Conservation (phyloP, 1,284 basidiomycete species). For the Ganoderma boninense region DNA sequence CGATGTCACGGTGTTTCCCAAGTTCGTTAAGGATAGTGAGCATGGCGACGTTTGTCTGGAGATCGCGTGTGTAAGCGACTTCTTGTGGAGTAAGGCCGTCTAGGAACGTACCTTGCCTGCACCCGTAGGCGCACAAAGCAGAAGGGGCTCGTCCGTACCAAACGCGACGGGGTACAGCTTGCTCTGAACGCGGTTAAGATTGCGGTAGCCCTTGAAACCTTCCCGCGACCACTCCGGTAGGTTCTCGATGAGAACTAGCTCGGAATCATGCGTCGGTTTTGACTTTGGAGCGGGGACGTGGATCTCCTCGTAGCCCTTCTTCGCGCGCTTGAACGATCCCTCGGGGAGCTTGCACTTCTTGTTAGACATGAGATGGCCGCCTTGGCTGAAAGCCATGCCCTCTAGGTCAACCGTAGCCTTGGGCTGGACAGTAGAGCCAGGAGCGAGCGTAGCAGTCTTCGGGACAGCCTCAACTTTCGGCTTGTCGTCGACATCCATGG, state of each 20-base stretch:
- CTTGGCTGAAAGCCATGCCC: constrained; percentile 95
- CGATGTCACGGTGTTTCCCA: constrained; percentile 83
- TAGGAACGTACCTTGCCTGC: no score
- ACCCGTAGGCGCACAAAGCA: constrained; percentile 98
- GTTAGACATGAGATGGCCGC: constrained; percentile 97
- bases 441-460: constrained; percentile 89
- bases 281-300: constrained; percentile 96
- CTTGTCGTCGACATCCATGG: constrained; percentile 83
- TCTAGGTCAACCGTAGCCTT: constrained; percentile 92
- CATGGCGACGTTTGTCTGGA: constrained; percentile 97
- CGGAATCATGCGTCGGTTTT: constrained; percentile 70
- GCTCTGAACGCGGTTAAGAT: constrained; percentile 94
- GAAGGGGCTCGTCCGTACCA: constrained; percentile 92
- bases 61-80: not conserved
- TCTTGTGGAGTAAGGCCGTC: no score
- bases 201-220: constrained; percentile 83
- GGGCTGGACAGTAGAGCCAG: constrained; percentile 89
- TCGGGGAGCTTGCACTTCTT: constrained; percentile 98
- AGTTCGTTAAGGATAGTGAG: constrained; percentile 92
- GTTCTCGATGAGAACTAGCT: constrained; percentile 78
- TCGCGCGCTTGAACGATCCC: constrained; percentile 96
- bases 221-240: constrained; percentile 90
- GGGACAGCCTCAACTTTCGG: constrained; percentile 64
- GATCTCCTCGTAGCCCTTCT: constrained; percentile 98
- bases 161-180: constrained; percentile 94